Evolutionary conservation across 1,139 yeast genomes (phyloP), one percentile per base, ranked within the genome.

Genomic region (Saccharomyces pastorianus): DNA sequence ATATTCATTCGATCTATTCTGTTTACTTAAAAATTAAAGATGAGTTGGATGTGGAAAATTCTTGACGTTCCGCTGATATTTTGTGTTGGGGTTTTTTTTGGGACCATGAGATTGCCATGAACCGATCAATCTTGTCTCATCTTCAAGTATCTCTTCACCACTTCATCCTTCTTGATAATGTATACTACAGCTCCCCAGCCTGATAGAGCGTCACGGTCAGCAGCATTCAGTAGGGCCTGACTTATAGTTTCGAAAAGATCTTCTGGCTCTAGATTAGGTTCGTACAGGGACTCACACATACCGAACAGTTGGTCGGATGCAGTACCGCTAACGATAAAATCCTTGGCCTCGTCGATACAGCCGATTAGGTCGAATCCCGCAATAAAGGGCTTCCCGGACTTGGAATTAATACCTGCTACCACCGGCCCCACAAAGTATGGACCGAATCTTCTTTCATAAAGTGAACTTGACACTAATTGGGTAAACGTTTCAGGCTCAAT

Each of bases 141-240:
- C 76, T 85, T 90, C 73, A 95, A 81, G 65, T 87, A 83, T 69
- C 95, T 83, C 75, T 85, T 90, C 53, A 83, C 80, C 55, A 93
- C 95, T 71, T 88, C 87, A 70, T 93, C 98, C 75, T 91, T 91
- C 54, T 96, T 89, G 56, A 95, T 82, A 57, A 95, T 76, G 71
- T 93, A 91, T 44, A 95, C 99, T 34, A 88, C 88, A 14, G 96
- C 97, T 66, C 99, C 99, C 97, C 98, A 93, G 59, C 99, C 99
- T 51, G 96, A 85, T 60, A 95, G 78, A 6, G 98, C 96, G 74
- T 95, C 99, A 77, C 99, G 86, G 71, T 95, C 99, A 48, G 88
- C 95, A 25, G 97, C 98, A 71, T 88, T 90, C 74, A 93, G 77
- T 59, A 95, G 76, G 0, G 97, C 91, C 74, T 95, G 99, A 64